Evolutionary conservation across 768 basidiomycete genomes (phyloP).

Genomic region (Clavaria fumosa): DNA sequence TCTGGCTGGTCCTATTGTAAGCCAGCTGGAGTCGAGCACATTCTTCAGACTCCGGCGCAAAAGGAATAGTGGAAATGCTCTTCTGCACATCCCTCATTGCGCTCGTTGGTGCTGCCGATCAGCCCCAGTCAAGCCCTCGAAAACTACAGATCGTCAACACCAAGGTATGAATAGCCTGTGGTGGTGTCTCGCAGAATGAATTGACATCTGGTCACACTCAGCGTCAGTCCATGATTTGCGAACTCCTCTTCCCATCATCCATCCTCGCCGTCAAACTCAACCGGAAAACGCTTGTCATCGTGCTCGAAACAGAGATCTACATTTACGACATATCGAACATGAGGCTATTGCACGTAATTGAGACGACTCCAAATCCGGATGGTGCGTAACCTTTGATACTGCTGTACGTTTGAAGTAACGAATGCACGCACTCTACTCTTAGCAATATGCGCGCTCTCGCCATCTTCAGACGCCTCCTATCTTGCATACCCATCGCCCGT

Average conservation of each 20-base stretch:
- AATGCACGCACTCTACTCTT: too few species aligned
- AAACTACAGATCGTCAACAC: constrained; percentile 98
- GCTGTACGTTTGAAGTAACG: neutral
- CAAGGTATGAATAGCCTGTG: constrained; percentile 41
- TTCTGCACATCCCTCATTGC: constrained; percentile 98
- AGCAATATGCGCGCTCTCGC: constrained; percentile 93
- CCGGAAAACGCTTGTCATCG: constrained; percentile 89
- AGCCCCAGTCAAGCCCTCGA: constrained; percentile 77
- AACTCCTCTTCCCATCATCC: constrained; percentile 90
- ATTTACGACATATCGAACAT: constrained; percentile 99
- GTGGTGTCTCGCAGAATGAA: neutral
- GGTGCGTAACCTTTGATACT: constrained; percentile 30
- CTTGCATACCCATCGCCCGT: constrained; percentile 94
- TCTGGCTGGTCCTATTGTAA: neutral
- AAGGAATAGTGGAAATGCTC: constrained; percentile 97
- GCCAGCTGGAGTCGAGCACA: too few species aligned
- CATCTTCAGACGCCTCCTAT: constrained; percentile 84
- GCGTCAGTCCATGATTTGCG: constrained; percentile 98
- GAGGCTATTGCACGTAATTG: constrained; percentile 93
- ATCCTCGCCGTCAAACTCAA: constrained; percentile 98
- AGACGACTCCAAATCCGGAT: constrained; percentile 91
- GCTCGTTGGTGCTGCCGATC: constrained; percentile 89
- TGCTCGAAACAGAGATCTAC: constrained; percentile 95
- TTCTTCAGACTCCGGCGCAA: constrained; percentile 70
- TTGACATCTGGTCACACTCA: constrained; percentile 17